These are phyloP conservation scores for Sonneratia caseolaris DNA, from an alignment of 345 rosid species.

Conservation along the genomic window DNA sequence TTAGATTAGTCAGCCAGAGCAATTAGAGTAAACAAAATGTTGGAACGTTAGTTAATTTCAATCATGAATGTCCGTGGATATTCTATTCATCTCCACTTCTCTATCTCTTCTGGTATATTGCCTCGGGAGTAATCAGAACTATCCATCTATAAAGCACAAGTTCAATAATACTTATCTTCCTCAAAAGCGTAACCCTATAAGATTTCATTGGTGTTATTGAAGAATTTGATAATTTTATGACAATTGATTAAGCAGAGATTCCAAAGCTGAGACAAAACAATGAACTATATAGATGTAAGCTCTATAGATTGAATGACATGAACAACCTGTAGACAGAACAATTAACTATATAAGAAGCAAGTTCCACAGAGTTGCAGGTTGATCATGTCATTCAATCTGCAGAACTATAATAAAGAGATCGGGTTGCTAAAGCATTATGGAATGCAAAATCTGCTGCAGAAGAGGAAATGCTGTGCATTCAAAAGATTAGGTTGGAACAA, in stretches of 20 bases:
- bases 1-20: no score
- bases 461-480: background rate
- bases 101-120: no score
- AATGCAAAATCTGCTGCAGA: background rate
- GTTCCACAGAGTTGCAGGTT: no score
- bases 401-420: background rate
- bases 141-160: background rate
- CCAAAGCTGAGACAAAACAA: background rate
- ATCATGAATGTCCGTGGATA: no score
- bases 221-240: background rate
- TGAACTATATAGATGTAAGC: background rate
- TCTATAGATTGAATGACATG: background rate
- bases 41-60: no score
- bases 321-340: background rate
- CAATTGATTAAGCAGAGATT: background rate
- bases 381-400: background rate
- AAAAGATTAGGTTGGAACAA: background rate
- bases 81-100: no score
- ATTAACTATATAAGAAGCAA: no score
- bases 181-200: background rate
- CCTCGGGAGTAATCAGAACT: background rate
- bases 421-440: background rate
- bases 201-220: background rate
- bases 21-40: no score
- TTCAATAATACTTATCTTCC: no score